A percentile compares a stretch with the other conserved stretches of the same genome.
These are phyloP conservation scores for Lathyrus sativus DNA, from an alignment of 306 rosid genomes.

Conservation along the genomic window DNA sequence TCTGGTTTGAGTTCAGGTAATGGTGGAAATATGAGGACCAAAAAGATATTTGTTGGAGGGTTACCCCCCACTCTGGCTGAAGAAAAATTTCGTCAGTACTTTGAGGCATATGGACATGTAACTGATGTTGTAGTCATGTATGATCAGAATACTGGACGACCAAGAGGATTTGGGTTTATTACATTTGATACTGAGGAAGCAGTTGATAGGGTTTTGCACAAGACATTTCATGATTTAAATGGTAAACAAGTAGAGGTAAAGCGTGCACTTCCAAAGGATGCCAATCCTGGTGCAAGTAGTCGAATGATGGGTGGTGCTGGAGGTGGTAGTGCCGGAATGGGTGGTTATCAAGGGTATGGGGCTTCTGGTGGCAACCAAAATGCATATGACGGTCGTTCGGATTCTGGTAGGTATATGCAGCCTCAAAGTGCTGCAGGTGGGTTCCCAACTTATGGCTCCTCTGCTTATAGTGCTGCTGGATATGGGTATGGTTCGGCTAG, in stretches of 20 bases:
- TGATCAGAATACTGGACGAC: conserved; percentile 96
- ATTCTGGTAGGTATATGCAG: conserved; percentile 91
- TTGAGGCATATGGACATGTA: conserved; percentile 81
- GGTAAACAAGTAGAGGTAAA: conserved; percentile 99
- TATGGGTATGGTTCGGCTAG: conserved; percentile 93
- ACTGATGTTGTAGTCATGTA: conserved; percentile 98
- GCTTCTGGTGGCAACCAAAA: conserved; percentile 83
- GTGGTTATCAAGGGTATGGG: conserved; percentile 89
- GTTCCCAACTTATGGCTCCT: conserved; percentile 87
- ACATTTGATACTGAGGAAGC: conserved; percentile 93
- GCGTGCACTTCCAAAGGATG: conserved; percentile 99
- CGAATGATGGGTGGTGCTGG: conserved; percentile 72
- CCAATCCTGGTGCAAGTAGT: conserved; percentile 89
- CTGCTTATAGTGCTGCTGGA: conserved; percentile 75
- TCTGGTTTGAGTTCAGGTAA: conserved; percentile 64
- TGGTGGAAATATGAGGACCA: conserved; percentile 87
- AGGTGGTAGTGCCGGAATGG: conserved; percentile 59
- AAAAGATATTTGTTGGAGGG: conserved; percentile 98
- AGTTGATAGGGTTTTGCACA: conserved; percentile 95
- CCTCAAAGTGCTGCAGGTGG: conserved; percentile 80
- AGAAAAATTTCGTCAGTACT: conserved; percentile 85
- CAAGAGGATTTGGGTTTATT: conserved; percentile 96
- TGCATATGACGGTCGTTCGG: conserved; percentile 86
- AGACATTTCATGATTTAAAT: conserved; percentile 89
- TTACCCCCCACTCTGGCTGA: conserved; percentile 85